Base-by-base conservation (phyloP, 257 asterid genomes). In the Solanum habrochaites region DNA sequence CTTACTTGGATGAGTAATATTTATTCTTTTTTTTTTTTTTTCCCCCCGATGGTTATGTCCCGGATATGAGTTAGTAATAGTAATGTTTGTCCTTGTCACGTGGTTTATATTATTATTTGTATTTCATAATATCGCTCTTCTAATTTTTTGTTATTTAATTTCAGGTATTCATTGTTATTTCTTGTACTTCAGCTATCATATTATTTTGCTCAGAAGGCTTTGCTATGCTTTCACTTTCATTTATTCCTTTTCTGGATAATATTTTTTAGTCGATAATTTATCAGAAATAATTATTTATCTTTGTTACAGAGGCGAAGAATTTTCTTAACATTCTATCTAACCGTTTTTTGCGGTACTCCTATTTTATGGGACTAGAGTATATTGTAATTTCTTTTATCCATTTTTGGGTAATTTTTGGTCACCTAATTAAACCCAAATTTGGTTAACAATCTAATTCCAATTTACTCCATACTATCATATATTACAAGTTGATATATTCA, bases 231-330 rank as follows among this genome's bases (percentile, higher is more conserved):
- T 60, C 29, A 60, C 69, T 60, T 60, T 23, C 1, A 7, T 60
- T 60, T 60, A 60, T 60, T 60, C 27, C 10, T 60, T 23, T 4
- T 60, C 1, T 60, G 1, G 14, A 60, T 1, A 10, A 14, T 11
- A 3, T 49, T 49, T 60, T 60, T 60, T 6, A 60, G 29, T 6
- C 2, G 2, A 60, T 21, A 7, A 6, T 23, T 3, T 21, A 21
- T 60, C 1, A 9, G 0, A 21, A 23, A 60, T 6, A 8, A 23
- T 2, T 60, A 0, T 60, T 23, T 60, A 60, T 6, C 0, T 23
- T 3, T 10, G 6, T 0, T 0, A 0, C 9, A 23, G 29, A 4
- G 1, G 16, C 18, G 6, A 21, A 23, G 23, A 0, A 10, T 9
- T 21, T 60, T 9, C 0, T 14, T 23, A n/a, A 60, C 0, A 23